Evolutionary conservation across 2,329 filamentous ascomycete species (phyloP).

Genomic region (Zasmidium angulare): DNA sequence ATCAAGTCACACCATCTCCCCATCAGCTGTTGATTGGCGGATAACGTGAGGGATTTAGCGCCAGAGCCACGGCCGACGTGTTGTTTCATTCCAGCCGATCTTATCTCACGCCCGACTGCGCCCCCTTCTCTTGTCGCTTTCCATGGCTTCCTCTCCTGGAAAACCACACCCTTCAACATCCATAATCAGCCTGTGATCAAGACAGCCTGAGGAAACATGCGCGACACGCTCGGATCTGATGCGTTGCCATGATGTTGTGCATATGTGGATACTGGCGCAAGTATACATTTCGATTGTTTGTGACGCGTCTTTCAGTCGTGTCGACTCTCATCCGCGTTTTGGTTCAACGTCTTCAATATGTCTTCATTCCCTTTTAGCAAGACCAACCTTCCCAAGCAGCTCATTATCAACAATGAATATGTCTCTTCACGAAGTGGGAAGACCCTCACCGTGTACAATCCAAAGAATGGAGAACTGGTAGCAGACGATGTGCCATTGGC

Average conservation of each 20-base stretch:
- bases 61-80: not conserved
- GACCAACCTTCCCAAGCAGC: conserved; percentile 39
- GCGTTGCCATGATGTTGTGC: not conserved
- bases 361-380: conserved; percentile 17
- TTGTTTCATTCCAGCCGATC: not conserved
- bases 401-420: conserved; percentile 38
- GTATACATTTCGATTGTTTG: not conserved
- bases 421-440: conserved; percentile 34
- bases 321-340: too few species aligned
- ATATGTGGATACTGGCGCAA: not conserved
- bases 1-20: not conserved
- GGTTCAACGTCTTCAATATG: conserved; percentile 5
- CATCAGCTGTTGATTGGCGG: not conserved
- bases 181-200: not conserved
- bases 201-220: not conserved
- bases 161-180: not conserved
- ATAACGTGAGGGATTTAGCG: not conserved
- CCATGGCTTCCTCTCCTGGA: not conserved
- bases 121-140: not conserved
- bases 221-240: not conserved
- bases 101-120: not conserved
- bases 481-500: conserved; percentile 49
- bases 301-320: not conserved
- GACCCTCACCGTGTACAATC: conserved; percentile 51
- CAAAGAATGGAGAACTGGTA: conserved; percentile 50